Evolutionary conservation across 352 stramenopile species (phyloP), one percentile per base, ranked within the genome.

Genomic region (Phytophthora podocarpi): DNA sequence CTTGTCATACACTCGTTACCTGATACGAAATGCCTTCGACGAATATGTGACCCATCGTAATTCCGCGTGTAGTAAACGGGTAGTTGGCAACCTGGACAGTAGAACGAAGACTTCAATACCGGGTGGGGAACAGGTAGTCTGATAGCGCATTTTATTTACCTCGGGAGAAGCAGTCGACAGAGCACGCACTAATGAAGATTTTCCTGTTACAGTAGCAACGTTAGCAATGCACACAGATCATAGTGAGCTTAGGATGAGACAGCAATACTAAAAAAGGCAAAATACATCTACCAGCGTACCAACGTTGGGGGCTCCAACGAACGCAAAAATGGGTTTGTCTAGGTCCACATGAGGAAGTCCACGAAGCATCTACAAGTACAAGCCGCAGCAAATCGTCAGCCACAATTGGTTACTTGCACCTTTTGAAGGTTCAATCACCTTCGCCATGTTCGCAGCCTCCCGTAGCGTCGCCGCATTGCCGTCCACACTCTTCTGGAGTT

Each of bases 21-120:
- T 95, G 87, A 43, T 91, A 93, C 15, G 87, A 87, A 40, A 86
- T 77, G 32, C 85, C 85, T 31, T 93, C 72, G 21, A 94, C 82
- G 55, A 91, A 95, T 51, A 96, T 88, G 51, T 96, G 87, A 3
- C 87, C 87, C 79, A 96, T 94, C 7, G 87, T 94, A 46, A 96
- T 93, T 30, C 85, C 87, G 16, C 87, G 80, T 12, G 87, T 96
- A 26, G 87, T 96, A 59, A 96, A 96, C 28, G 87, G 87, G 27
- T 96, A 96, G 50, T 96, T 96, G 10, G 87, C 85, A 32, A 95
- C 82, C 85, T 95, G 39, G 1, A 51, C 9, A 60, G 5, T 10
- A 52, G 1, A 53, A 21, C 13, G n/a, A n/a, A n/a, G n/a, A n/a
- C n/a, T n/a, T n/a, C n/a, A n/a, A n/a, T n/a, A n/a, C n/a, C n/a